These are phyloP conservation scores for Russula emetica DNA, from an alignment of 768 basidiomycete genomes.

Conservation along the genomic window DNA sequence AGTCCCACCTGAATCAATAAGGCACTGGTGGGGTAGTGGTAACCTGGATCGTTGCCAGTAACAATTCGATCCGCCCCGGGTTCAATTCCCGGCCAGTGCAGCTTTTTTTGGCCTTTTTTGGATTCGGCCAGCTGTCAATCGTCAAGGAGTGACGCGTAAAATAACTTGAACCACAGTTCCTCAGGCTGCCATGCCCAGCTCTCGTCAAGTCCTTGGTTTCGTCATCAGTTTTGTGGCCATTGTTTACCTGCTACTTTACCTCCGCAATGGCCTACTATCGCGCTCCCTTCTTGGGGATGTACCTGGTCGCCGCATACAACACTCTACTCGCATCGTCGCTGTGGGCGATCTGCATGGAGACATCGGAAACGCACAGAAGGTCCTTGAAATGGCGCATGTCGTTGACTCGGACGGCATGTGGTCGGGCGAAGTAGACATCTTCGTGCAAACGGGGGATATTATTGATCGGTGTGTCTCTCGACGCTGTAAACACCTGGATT, in stretches of 20 bases:
- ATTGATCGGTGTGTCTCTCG: slow-evolving; percentile 67
- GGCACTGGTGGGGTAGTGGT: slow-evolving; percentile 29
- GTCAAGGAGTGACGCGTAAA: too few relatives aligned
- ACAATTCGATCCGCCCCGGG: slow-evolving; percentile 26
- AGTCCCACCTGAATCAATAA: accelerated
- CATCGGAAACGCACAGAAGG: slow-evolving; percentile 68
- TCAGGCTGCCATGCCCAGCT: slow-evolving; percentile 10
- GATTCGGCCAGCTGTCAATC: too few relatives aligned
- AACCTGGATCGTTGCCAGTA: slow-evolving; percentile 29
- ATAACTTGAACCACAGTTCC: background rate
- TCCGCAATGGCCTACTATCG: background rate
- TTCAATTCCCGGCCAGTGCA: slow-evolving; percentile 27
- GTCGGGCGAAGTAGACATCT: slow-evolving; percentile 76
- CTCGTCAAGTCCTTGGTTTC: slow-evolving; percentile 29
- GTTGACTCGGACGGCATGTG: slow-evolving; percentile 70
- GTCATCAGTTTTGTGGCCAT: background rate
- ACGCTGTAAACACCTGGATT: background rate
- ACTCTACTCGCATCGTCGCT: slow-evolving; percentile 60
- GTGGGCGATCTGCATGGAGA: slow-evolving; percentile 95
- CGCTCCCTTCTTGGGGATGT: background rate
- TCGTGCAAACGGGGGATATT: slow-evolving; percentile 96
- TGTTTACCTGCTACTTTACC: slow-evolving; percentile 1
- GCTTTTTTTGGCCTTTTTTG: background rate
- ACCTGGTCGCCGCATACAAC: background rate
- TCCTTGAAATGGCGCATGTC: slow-evolving; percentile 76